Base-by-base conservation (phyloP, 495 filamentous ascomycete genomes). In the Cryomyces antarcticus region DNA sequence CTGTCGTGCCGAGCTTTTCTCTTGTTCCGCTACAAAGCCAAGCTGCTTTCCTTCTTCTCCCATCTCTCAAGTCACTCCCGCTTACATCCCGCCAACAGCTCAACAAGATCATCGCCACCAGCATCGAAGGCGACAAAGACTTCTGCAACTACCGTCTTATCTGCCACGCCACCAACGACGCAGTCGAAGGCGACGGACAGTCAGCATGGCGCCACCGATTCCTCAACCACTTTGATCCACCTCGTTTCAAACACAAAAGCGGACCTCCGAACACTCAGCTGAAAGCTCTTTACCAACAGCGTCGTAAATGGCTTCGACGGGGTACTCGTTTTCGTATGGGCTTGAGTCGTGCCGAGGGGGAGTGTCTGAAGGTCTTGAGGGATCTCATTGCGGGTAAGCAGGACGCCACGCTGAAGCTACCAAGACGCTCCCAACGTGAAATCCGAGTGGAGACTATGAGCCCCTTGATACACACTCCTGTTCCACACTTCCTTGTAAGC, bases 181-280 rank as follows among this genome's bases (percentile, higher is more conserved):
- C 58, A 11, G 37, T 58, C 39, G 51, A 58, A 11, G 52, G 44
- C 9, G 52, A 57, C 40, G 24, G 36, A 12, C n/a, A 29, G 9
- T 53, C 49, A 5, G 57, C 58, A 46, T 61, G 56, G 58, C 52
- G 57, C 27, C 34, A 41, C 4, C 49, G 40, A 38, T 61, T 56
- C 39, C 47, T 48, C 13, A 30, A 42, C 10, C 35, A 30, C 7
- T 61, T 50, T 39, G 57, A 53, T 5, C 17, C 38, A 13, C 9
- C 17, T 13, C 9, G 17, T 3, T 17, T 9, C 12, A 9, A 9
- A 12, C 27, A 10, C 29, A 28, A 31, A 10, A 31, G 9, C 41
- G 28, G 39, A 34, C 5, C 33, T 30, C 28, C 13, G 17, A 9
- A 7, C 38, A 7, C 31, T 9, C 10, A 39, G 29, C 47, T 49